Conservation (phyloP, 2,329 filamentous ascomycete species). For the Botryotinia convoluta region DNA sequence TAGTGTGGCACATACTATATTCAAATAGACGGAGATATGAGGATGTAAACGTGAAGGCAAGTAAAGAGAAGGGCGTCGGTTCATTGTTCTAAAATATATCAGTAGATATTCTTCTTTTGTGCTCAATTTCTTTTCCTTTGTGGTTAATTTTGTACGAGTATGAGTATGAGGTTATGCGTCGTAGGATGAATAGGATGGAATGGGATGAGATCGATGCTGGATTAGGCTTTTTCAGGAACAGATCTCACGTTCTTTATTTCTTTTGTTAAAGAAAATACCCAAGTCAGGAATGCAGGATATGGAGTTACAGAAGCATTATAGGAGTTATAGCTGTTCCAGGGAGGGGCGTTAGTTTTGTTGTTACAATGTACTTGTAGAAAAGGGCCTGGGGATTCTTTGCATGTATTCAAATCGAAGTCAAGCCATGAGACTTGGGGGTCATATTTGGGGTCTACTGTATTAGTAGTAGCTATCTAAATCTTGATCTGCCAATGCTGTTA, state of each 20-base stretch:
- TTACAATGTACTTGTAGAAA: conserved; percentile 1
- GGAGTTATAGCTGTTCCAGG: neutral
- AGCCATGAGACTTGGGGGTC: neutral
- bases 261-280: conserved; percentile 12
- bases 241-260: neutral
- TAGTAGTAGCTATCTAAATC: neutral
- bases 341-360: neutral
- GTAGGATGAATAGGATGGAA: neutral
- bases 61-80: neutral
- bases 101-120: neutral
- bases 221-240: neutral
- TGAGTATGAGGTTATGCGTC: neutral
- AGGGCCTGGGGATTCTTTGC: neutral
- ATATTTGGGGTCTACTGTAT: neutral
- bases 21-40: neutral
- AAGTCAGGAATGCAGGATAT: neutral
- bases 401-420: neutral
- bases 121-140: neutral
- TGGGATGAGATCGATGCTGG: neutral
- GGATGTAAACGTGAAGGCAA: neutral
- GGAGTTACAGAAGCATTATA: neutral
- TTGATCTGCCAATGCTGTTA: neutral
- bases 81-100: neutral
- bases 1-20: neutral
- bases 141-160: neutral